phyloP scores from a whole-genome alignment of 306 rosid species.

The Dalbergia cochinchinensis region DNA sequence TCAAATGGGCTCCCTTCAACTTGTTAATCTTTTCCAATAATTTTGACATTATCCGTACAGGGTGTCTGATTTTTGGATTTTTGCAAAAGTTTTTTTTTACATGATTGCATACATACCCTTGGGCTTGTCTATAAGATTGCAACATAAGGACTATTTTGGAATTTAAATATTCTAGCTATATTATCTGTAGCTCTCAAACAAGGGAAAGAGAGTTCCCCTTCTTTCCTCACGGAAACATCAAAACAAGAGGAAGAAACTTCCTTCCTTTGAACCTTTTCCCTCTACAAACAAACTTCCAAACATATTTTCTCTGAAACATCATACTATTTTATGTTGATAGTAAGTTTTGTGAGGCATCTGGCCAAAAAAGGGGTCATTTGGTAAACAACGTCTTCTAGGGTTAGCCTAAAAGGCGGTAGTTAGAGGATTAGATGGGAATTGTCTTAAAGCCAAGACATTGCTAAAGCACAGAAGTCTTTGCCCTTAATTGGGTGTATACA shows the following conservation, averaged over 20 bases:
- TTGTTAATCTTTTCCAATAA: neutral
- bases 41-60: neutral
- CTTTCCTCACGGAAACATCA: neutral
- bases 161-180: neutral
- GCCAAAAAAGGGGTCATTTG: neutral
- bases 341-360: neutral
- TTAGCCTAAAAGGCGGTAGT: neutral
- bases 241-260: conserved; percentile 1
- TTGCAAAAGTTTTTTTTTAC: neutral
- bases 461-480: neutral
- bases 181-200: conserved; percentile 18
- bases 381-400: neutral
- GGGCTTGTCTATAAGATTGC: neutral
- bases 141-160: neutral
- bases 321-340: neutral
- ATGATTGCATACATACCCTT: neutral
- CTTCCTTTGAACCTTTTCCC: neutral
- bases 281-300: neutral
- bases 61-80: neutral
- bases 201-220: neutral
- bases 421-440: neutral
- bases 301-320: conserved; percentile 5
- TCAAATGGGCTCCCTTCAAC: conserved; percentile 8
- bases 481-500: neutral
- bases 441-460: conserved; percentile 5